phyloP scores from a whole-genome alignment of 2,329 filamentous ascomycete genomes.

The Tetracladium maxilliforme region DNA sequence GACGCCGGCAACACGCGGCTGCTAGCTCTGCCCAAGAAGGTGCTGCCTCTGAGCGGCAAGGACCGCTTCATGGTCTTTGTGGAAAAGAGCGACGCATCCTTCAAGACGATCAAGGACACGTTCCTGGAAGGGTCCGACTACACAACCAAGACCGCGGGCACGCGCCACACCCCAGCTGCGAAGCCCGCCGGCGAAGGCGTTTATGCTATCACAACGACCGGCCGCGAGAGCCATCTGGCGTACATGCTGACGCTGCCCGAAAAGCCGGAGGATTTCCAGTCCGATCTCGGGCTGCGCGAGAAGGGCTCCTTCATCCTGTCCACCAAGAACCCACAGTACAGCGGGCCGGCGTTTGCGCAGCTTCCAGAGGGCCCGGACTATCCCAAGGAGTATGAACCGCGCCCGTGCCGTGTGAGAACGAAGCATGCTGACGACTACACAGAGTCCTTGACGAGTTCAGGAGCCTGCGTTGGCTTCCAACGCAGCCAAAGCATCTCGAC shows the following conservation, averaged over 20 bases:
- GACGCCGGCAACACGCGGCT: constrained; percentile 51
- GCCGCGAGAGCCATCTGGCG: constrained; percentile 58
- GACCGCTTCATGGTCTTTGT: constrained; percentile 75
- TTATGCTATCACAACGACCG: constrained; percentile 64
- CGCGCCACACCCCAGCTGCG: constrained; percentile 52
- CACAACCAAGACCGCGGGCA: constrained; percentile 60
- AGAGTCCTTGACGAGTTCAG: constrained; percentile 60
- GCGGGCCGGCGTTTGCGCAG: constrained; percentile 46
- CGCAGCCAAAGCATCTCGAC: constrained; percentile 59
- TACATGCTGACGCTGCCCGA: constrained; percentile 67
- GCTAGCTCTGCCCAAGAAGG: constrained; percentile 72
- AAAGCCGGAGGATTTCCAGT: constrained; percentile 56
- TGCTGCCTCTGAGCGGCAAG: constrained; percentile 50
- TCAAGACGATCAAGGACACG: constrained; percentile 55
- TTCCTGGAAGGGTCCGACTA: constrained; percentile 58
- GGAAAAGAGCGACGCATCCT: constrained; percentile 53
- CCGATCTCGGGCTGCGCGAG: constrained; percentile 54
- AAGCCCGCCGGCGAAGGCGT: constrained; percentile 73
- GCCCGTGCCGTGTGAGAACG: constrained; percentile 4
- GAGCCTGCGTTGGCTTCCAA: constrained; percentile 58
- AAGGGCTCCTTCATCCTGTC: constrained; percentile 68
- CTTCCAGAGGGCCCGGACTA: constrained; percentile 55
- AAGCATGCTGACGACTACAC: constrained; percentile 4
- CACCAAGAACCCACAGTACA: constrained; percentile 63
- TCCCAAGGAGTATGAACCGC: constrained; percentile 43